phyloP scores from a whole-genome alignment of 2,329 filamentous ascomycete species.

The Coniochaeta pulveracea region DNA sequence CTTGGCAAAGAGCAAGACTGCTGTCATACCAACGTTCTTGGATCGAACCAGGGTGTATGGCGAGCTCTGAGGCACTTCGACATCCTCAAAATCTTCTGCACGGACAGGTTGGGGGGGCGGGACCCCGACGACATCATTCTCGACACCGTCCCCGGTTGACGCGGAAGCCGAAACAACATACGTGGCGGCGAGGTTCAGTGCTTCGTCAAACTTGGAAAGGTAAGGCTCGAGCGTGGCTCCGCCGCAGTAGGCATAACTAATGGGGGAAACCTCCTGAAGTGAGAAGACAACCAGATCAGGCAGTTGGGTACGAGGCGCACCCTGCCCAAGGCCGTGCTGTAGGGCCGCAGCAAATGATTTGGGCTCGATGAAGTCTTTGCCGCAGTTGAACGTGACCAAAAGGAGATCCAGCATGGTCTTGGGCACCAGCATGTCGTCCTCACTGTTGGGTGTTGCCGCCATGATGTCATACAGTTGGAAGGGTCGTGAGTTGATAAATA shows the following conservation, averaged over 20 bases:
- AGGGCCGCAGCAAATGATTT: slow-evolving; percentile 62
- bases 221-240: slow-evolving; percentile 69
- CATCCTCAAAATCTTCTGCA: slow-evolving; percentile 5
- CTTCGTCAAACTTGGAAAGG: slow-evolving; percentile 57
- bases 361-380: slow-evolving; percentile 56
- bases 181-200: slow-evolving; percentile 57
- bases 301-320: slow-evolving; percentile 27
- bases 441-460: slow-evolving; percentile 2
- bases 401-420: slow-evolving; percentile 54
- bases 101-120: background rate
- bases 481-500: no score
- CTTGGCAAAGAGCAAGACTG: slow-evolving; percentile 72
- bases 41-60: slow-evolving; percentile 60
- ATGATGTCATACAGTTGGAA: no score
- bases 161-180: slow-evolving; percentile 15
- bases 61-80: slow-evolving; percentile 12
- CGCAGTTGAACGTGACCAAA: slow-evolving; percentile 85
- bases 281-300: slow-evolving; percentile 52
- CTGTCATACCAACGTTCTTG: slow-evolving; percentile 80
- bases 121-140: slow-evolving; percentile 4
- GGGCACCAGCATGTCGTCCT: slow-evolving; percentile 19
- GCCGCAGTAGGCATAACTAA: slow-evolving; percentile 76
- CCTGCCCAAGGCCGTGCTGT: slow-evolving; percentile 43
- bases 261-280: slow-evolving; percentile 83
- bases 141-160: slow-evolving; percentile 1